A percentile compares a stretch with the other conserved stretches of the same genome.
Conservation (phyloP, 2,329 filamentous ascomycete species). For the Clarireedia hainanense region DNA sequence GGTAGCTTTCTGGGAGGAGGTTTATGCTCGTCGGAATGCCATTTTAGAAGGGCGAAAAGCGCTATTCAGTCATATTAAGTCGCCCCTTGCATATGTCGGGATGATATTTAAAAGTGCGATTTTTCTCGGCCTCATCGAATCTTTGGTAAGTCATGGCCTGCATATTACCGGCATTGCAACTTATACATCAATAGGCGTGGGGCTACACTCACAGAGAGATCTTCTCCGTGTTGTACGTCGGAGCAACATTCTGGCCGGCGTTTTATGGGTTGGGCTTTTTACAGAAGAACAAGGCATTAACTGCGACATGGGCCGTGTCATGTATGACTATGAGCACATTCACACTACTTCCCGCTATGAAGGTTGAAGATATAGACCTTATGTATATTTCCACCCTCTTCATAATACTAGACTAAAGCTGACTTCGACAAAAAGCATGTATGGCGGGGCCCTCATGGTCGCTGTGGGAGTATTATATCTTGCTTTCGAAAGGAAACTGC, state of each 20-base stretch:
- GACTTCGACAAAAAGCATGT: constrained; percentile 42
- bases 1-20: constrained; percentile 93
- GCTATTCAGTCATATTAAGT: constrained; percentile 62
- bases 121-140: constrained; percentile 71
- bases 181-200: constrained; percentile 52
- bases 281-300: constrained; percentile 53
- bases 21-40: constrained; percentile 69
- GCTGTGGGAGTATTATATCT: constrained; percentile 70
- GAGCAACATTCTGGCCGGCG: constrained; percentile 71
- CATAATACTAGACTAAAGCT: constrained; percentile 5
- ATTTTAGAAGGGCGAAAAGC: constrained; percentile 57
- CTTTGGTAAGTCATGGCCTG: constrained; percentile 49
- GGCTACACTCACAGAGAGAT: constrained; percentile 89
- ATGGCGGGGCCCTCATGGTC: constrained; percentile 74
- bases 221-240: constrained; percentile 69
- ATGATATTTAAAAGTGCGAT: constrained; percentile 55
- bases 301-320: constrained; percentile 64
- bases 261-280: constrained; percentile 69
- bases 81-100: constrained; percentile 46
- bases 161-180: background rate
- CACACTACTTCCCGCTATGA: constrained; percentile 80
- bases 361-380: constrained; percentile 65
- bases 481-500: constrained; percentile 57
- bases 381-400: constrained; percentile 48
- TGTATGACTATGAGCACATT: constrained; percentile 84